Evolutionary conservation across 1,139 yeast species (phyloP).

Genomic region (Sugiyamaella japonica): DNA sequence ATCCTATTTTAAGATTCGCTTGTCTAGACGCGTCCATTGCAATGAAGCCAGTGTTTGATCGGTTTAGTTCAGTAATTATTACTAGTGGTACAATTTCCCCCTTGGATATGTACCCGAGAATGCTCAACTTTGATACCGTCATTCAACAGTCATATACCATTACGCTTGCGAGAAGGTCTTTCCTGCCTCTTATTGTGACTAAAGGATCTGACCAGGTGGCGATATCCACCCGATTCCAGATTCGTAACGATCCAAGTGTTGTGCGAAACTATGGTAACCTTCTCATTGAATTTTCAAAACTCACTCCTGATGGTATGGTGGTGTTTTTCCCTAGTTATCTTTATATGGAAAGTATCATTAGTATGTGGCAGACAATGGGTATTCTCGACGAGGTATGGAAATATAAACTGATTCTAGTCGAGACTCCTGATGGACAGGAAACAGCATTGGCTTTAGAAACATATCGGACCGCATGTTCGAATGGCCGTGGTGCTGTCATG

Average conservation of each 20-base stretch:
- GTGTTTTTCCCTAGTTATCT: conserved; percentile 96
- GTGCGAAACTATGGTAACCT: conserved; percentile 95
- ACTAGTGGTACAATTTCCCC: conserved; percentile 99
- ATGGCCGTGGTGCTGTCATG: conserved; percentile 96
- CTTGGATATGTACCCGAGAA: conserved; percentile 96
- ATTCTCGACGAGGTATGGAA: conserved; percentile 98
- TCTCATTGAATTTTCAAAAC: conserved; percentile 86
- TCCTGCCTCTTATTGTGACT: conserved; percentile 92
- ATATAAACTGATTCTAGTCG: conserved; percentile 90
- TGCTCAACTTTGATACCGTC: conserved; percentile 93
- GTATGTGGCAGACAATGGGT: conserved; percentile 99
- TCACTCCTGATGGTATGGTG: conserved; percentile 97
- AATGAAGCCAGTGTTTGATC: conserved; percentile 92
- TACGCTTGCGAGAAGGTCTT: conserved; percentile 91
- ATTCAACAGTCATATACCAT: conserved; percentile 93
- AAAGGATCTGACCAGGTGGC: conserved; percentile 98
- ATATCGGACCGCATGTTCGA: conserved; percentile 92
- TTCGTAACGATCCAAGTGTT: conserved; percentile 95
- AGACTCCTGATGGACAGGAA: conserved; percentile 99
- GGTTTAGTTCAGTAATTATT: conserved; percentile 89
- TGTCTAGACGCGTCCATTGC: conserved; percentile 98
- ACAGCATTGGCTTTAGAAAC: conserved; percentile 94
- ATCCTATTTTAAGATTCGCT: conserved; percentile 91
- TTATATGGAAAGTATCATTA: conserved; percentile 95
- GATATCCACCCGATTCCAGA: conserved; percentile 92